Base-by-base conservation (phyloP, 345 rosid genomes). In the Pugionium dolabratum region DNA sequence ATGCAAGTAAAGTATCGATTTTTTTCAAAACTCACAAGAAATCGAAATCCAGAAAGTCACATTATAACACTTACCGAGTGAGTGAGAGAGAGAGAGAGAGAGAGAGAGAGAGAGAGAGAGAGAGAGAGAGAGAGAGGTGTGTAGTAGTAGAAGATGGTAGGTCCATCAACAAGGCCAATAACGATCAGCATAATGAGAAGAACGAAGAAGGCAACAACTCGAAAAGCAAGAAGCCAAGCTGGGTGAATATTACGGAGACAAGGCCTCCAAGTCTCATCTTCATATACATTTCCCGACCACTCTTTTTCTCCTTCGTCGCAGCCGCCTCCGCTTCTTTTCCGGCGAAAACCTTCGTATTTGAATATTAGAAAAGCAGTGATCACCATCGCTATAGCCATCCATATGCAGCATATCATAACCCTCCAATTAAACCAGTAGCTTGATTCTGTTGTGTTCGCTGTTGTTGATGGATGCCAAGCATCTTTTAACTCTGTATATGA, bases 371-470 rank as follows among this genome's bases (percentile, higher is more conserved):
- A 29, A 7, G 75, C 81, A 7, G 93, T 72, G 5, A 81, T 69
- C 40, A 59, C 53, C 46, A 69, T 66, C 0, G 84, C 64, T 26
- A 79, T 18, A 9, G 82, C 58, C 34, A 87, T 69, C 96, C 91
- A 88, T 52, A 80, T 53, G 33, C 71, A 84, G 59, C 96, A 95
- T 35, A 95, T 66, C 63, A 78, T 71, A 48, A 91, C 88, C 76
- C 96, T 85, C 99, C 99, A 95, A 70, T 85, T 95, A 54, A 85
- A 60, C 99, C 99, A 95, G 82, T 91, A 95, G 54, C 67, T 75
- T 48, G 84, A 36, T 54, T 72, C 36, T 2, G 88, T 85, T 50
- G 99, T 84, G 67, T 91, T 56, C 7, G 44, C 69, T 53, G 73
- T 74, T 27, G 73, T 60, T 40, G 72, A 59, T 74, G 77, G 77